Base-by-base conservation (phyloP, 2,329 filamentous ascomycete genomes). In the Monilinia fructigena region DNA sequence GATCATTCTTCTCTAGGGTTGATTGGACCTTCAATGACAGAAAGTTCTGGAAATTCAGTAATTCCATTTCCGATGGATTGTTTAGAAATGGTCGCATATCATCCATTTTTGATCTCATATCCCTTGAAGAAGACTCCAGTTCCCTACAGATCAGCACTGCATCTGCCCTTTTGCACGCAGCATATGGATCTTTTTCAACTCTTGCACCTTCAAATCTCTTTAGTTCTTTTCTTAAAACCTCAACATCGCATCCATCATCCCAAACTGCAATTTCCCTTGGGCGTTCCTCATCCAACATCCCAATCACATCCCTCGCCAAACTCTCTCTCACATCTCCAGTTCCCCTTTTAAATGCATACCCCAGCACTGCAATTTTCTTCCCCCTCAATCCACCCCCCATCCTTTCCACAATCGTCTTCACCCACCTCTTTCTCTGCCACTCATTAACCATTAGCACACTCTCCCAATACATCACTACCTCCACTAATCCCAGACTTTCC, bases 341-440 rank as follows among this genome's bases (percentile, higher is more conserved):
- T 76, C 92, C 85, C 78, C 91, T 90, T 81, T 94, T 93, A 79
- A 91, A 93, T 11, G 90, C 88, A 71, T 89, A 93, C 4, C 91
- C 91, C 7, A 93, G 82, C 2, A 93, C 80, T 3, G 88, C 83
- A 18, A 93, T 80, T 78, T 90, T 92, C 80, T 92, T 92, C 67
- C 85, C 84, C 3, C 82, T 81, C 7, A 92, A 80, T 12, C 87
- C 90, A 74, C 88, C 87, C 77, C 90, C 87, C 62, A 93, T 81
- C 65, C 84, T 85, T 68, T 82, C 82, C 72, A 92, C 84, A 54
- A 93, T 85, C 59, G 86, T 83, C 70, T 83, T 82, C 8, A 85
- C 84, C 78, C 92, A 92, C 38, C 90, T 84, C 61, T 86, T 82
- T 69, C 88, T 85, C 71, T 91, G 89, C 77, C 87, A 89, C 74